Evolutionary conservation across 2,329 filamentous ascomycete genomes (phyloP), one percentile per base, ranked within the genome.

Genomic region (Oidium heveae): DNA sequence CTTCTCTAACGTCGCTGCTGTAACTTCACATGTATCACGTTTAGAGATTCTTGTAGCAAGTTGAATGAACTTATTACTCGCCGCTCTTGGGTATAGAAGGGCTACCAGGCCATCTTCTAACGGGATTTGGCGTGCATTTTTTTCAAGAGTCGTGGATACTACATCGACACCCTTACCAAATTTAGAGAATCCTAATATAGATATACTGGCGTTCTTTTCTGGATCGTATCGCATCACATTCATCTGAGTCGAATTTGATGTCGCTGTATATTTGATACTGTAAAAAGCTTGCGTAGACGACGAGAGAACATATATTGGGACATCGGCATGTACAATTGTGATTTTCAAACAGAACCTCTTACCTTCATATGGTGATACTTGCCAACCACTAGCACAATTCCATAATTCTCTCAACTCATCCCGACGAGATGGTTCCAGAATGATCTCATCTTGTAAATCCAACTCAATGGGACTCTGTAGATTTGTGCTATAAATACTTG

Each of bases 371-470:
- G 70, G 64, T 0, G 77, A 74, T 1, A 79, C 80, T 61, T 76
- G 72, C 77, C 77, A 84, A 13, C 81, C 82, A 63, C 84, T 84
- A 57, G 76, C 71, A 0, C 79, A 78, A 60, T 82, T 77, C 81
- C 81, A 85, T 9, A 82, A 71, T 53, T 72, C 72, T 59, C 75
- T 75, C 37, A 84, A 72, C 58, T 83, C 74, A 47, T 80, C 75
- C 0, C 73, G 78, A 18, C 50, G 61, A 13, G 63, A 65, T 24
- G 63, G 60, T 53, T 64, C 63, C 15, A 63, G 54, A 34, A 60
- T 54, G 18, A 59, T 55, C 49, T 61, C 59, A 54, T 66, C 63
- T 55, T 61, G 59, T 16, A 65, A 49, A 10, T 61, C 60, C 34
- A 58, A 55, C 36, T 57, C 54, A 55, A 62, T 58, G 7, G 64